These are phyloP conservation scores for Fusarium foetens DNA, from an alignment of 2,329 filamentous ascomycete genomes.

Conservation along the genomic window DNA sequence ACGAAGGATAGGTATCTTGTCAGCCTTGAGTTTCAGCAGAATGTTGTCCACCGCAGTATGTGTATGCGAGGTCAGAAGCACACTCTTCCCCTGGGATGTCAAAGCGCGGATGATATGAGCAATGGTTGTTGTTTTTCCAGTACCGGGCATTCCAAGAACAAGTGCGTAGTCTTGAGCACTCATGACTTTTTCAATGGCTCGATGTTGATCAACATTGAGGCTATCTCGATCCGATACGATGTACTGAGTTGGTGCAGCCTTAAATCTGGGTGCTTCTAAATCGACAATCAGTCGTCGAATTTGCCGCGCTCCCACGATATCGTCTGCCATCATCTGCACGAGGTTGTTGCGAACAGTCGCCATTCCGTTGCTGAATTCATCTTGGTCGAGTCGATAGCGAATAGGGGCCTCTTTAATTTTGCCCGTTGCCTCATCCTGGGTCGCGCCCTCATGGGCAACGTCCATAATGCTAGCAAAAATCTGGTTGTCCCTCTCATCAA, in stretches of 20 bases:
- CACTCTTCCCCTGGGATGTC: slow-evolving; percentile 88
- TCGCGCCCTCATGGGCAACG: slow-evolving; percentile 67
- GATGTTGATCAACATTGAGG: slow-evolving; percentile 88
- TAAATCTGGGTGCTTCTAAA: slow-evolving; percentile 78
- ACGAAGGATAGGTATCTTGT: slow-evolving; percentile 82
- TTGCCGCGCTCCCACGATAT: slow-evolving; percentile 74
- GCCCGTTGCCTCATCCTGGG: slow-evolving; percentile 61
- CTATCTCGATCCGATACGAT: slow-evolving; percentile 68
- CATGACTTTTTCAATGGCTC: slow-evolving; percentile 94
- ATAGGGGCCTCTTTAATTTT: slow-evolving; percentile 65
- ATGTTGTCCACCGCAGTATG: slow-evolving; percentile 99
- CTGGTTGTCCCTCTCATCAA: slow-evolving; percentile 81
- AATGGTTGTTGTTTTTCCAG: slow-evolving; percentile 97
- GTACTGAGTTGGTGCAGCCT: slow-evolving; percentile 70
- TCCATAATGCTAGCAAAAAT: slow-evolving; percentile 94
- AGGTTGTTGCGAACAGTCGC: slow-evolving; percentile 94
- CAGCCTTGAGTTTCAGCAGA: slow-evolving; percentile 85
- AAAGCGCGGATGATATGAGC: slow-evolving; percentile 95
- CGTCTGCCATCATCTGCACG: slow-evolving; percentile 88
- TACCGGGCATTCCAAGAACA: slow-evolving; percentile 98
- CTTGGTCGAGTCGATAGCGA: slow-evolving; percentile 90
- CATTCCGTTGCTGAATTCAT: slow-evolving; percentile 99
- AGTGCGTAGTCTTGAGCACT: slow-evolving; percentile 93
- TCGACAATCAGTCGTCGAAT: slow-evolving; percentile 86
- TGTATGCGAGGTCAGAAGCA: slow-evolving; percentile 93